Evolutionary conservation across 2,329 filamentous ascomycete species (phyloP), one percentile per base, ranked within the genome.

Genomic region (Aspergillus aculeatus): DNA sequence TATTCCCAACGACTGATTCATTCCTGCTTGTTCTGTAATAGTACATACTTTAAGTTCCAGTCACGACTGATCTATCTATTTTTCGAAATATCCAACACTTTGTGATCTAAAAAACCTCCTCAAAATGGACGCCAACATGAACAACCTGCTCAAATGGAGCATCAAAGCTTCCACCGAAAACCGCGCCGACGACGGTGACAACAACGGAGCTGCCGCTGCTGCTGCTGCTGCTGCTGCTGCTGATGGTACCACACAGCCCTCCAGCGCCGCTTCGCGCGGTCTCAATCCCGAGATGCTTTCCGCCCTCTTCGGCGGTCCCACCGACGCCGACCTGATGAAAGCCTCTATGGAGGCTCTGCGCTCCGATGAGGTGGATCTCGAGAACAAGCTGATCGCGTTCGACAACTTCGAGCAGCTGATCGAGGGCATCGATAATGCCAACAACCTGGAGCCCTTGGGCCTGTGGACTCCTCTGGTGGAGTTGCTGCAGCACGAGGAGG

Each of bases 401-500:
- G 93, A 96, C 83, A 96, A 97, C 79, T 89, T 97, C 64, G 93
- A 96, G 80, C 91, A 96, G 76, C 82, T 96, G 60, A 89, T 97
- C 69, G 92, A 97, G 81, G 87, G 86, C 64, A 86, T 98, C 68
- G 95, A 99, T 82, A 99, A 99, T 75, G 94, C 95, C 60, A 99
- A 98, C 81, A 96, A 97, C 78, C 85, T 99, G 68, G 87, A 87
- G 65, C 84, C 84, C 29, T 80, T 97, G 21, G 84, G 84, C 6
- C 82, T 98, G 32, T 99, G 95, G 95, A 84, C 85, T 11, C 91
- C 91, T 10, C 81, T 99, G 44, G 82, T 97, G 11, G 77, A 82
- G 9, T 80, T 97, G 64, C 81, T 99, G 14, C 81, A 82, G 53
- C 83, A 88, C 69, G 81, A 84, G 11, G 89, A 95, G 71, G 73